Evolutionary conservation across 2,329 filamentous ascomycete genomes (phyloP).

Genomic region (Lasiodiplodia sp.): DNA sequence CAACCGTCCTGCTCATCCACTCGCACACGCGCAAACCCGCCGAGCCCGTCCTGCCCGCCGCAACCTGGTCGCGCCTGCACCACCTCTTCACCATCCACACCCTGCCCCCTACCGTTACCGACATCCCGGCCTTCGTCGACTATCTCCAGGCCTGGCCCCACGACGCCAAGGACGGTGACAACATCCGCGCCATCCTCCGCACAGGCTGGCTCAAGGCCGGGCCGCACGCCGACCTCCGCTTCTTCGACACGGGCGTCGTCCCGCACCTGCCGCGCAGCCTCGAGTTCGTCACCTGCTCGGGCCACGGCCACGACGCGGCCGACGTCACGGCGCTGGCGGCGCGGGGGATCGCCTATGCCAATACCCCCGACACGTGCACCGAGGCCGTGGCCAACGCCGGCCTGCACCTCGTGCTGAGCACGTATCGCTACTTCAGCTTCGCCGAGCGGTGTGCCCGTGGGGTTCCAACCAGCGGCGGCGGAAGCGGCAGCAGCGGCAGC

Average conservation of each 20-base stretch:
- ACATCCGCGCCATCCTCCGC: constrained; percentile 9
- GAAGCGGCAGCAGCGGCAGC: neutral
- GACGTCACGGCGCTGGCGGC: neutral
- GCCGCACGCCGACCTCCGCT: neutral
- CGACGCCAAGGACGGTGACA: neutral
- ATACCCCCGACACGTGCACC: constrained; percentile 72
- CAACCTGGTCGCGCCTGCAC: neutral
- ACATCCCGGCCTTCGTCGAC: neutral
- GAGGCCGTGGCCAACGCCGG: constrained; percentile 78
- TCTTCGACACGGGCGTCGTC: neutral
- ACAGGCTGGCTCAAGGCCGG: constrained; percentile 22
- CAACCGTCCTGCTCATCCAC: constrained; percentile 8
- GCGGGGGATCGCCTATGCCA: constrained; percentile 72
- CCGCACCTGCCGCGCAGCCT: neutral
- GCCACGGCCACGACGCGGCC: constrained; percentile 16
- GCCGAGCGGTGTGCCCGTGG: constrained; percentile 64
- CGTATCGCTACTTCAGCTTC: constrained; percentile 73
- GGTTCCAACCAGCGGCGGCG: too few species aligned
- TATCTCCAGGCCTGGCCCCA: neutral
- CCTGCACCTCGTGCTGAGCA: constrained; percentile 71
- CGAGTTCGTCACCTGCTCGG: constrained; percentile 6
- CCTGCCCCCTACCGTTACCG: neutral
- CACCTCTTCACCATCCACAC: constrained; percentile 11
- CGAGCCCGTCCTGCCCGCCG: neutral
- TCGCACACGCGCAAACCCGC: neutral